Evolutionary conservation across 2,329 filamentous ascomycete species (phyloP), one percentile per base, ranked within the genome.

Genomic region (Paraphoma sp.): DNA sequence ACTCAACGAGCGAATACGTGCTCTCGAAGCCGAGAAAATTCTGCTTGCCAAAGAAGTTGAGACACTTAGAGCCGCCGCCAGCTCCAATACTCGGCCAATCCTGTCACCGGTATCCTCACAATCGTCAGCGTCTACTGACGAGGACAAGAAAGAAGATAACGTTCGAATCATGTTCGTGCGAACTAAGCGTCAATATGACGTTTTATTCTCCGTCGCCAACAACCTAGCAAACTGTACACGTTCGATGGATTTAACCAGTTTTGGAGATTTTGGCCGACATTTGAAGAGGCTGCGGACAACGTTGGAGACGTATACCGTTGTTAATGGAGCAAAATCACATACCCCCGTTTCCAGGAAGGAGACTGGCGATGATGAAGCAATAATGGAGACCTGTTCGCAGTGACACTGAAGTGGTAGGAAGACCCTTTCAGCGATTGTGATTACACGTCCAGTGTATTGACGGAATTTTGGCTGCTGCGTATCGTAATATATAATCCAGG

Each of bases 261-360:
- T 69, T n/a, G 72, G 72, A 0, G 62, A 71, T 4, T 68, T 74
- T 46, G 72, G 72, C 2, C 17, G 6, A 14, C 51, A 61, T 36
- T 9, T 72, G 10, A 59, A 45, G 40, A 50, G 57, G 40, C 10
- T 72, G 46, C 62, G 38, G 40, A 30, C 1, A 18, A 53, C 16
- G 2, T 6, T 73, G n/a, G 54, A 65, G 2, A 60, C 58, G 1
- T 55, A 59, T 10, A 18, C 11, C 8, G 16, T 3, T 38, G 33
- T n/a, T 6, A 11, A n/a, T 38, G 33, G 6, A 3, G n/a, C 23
- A 23, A 23, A 5, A 5, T 23, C 10, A 6, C 33, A 38, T 38
- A 6, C 33, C 3, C 23, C 5, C 23, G 23, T 23, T 23, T 23
- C 5, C 23, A 23, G 23, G 5, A 23, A 23, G 23, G 23, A 23